Evolutionary conservation across 768 basidiomycete genomes (phyloP).

Genomic region (Mycena olivaceomarginata): DNA sequence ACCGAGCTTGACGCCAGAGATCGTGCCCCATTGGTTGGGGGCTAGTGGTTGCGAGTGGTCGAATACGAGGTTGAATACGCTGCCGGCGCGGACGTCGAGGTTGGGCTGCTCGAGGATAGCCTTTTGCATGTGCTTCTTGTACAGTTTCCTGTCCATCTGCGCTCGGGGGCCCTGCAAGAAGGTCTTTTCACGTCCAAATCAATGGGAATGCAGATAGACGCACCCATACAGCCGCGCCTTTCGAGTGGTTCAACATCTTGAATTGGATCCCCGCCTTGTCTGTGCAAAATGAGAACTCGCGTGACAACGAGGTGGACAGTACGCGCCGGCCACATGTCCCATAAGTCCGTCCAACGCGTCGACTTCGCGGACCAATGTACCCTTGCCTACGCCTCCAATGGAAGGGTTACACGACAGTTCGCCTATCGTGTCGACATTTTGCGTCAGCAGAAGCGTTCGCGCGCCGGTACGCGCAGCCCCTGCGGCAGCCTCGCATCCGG

Average conservation of each 20-base stretch:
- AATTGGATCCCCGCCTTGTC: conserved; percentile 95
- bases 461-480: conserved; percentile 91
- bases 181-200: conserved; percentile 17
- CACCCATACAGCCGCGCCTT: conserved; percentile 94
- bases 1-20: conserved; percentile 85
- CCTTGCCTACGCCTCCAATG: conserved; percentile 94
- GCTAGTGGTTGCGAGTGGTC: conserved; percentile 63
- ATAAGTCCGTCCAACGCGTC: conserved; percentile 94
- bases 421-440: conserved; percentile 88
- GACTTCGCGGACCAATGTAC: conserved; percentile 92
- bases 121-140: conserved; percentile 89
- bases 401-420: conserved; percentile 94
- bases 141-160: conserved; percentile 90
- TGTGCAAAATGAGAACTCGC: conserved; percentile 49
- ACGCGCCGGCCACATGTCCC: conserved; percentile 86
- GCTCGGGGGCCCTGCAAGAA: conserved; percentile 87
- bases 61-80: conserved; percentile 87
- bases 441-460: conserved; percentile 87
- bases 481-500: conserved; percentile 94
- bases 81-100: conserved; percentile 82
- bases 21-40: conserved; percentile 67
- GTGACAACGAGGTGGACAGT: not conserved
- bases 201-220: conserved; percentile 45
- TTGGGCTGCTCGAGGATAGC: conserved; percentile 79
- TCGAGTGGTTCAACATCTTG: conserved; percentile 89